These are phyloP conservation scores for Xanthoparmelia taractica DNA, from an alignment of 495 filamentous ascomycete species.

Conservation along the genomic window DNA sequence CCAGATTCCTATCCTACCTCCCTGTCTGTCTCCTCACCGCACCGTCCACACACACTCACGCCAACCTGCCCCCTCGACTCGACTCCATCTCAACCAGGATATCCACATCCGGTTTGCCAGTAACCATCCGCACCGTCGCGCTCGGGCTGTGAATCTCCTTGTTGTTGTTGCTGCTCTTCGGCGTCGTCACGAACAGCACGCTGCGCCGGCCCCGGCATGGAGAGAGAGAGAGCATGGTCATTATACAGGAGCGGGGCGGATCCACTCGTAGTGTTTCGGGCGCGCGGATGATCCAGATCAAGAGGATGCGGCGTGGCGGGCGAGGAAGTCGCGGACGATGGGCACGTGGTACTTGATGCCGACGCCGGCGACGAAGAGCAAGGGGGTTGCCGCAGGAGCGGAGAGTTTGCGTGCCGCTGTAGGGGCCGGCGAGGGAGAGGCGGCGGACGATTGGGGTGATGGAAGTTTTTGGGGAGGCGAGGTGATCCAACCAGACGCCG, in stretches of 20 bases:
- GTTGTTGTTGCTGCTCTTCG: slow-evolving; percentile 60
- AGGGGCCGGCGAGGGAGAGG: slow-evolving; percentile 60
- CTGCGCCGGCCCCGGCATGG: slow-evolving; percentile 69
- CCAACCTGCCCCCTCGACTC: slow-evolving; percentile 66
- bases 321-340: slow-evolving; percentile 73
- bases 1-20: slow-evolving; percentile 51
- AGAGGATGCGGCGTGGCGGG: slow-evolving; percentile 62
- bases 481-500: slow-evolving; percentile 53
- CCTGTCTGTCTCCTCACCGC: slow-evolving; percentile 63
- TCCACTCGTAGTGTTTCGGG: slow-evolving; percentile 87
- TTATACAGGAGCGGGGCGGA: slow-evolving; percentile 88
- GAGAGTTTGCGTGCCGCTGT: slow-evolving; percentile 72
- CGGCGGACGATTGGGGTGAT: slow-evolving; percentile 71
- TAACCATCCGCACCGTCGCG: slow-evolving; percentile 73
- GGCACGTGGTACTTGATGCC: slow-evolving; percentile 93
- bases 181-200: slow-evolving; percentile 79
- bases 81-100: slow-evolving; percentile 70
- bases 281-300: slow-evolving; percentile 88
- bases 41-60: slow-evolving; percentile 73
- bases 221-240: slow-evolving; percentile 69
- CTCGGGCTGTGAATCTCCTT: slow-evolving; percentile 64
- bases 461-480: slow-evolving; percentile 40
- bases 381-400: slow-evolving; percentile 82
- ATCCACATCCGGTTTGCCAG: slow-evolving; percentile 72
- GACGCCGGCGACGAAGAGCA: slow-evolving; percentile 86